Percentiles rank a stretch among this genome's conserved stretches.
Evolutionary conservation across 345 rosid species (phyloP).

Genomic region (Salix purpurea): DNA sequence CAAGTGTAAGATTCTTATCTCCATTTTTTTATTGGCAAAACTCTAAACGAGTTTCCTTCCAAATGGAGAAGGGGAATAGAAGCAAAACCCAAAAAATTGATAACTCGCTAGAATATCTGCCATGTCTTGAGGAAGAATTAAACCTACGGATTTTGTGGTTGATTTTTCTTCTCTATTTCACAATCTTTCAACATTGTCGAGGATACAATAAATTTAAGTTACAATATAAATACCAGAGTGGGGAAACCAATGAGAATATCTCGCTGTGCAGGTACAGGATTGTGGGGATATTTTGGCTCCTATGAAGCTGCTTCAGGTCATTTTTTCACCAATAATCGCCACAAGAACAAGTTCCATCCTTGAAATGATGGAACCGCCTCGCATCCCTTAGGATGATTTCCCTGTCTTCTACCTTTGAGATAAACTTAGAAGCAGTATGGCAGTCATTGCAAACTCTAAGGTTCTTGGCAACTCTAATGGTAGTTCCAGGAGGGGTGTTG

Average conservation of each 20-base stretch:
- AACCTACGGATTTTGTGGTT: background rate
- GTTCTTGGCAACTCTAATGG: constrained; percentile 82
- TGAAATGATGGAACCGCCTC: constrained; percentile 83
- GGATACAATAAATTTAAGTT: background rate
- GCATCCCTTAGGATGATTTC: constrained; percentile 80
- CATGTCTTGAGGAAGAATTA: background rate
- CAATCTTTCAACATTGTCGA: background rate
- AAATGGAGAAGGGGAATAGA: background rate
- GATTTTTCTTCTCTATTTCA: background rate
- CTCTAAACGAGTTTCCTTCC: background rate
- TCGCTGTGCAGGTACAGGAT: background rate
- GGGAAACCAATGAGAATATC: background rate
- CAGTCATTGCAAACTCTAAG: constrained; percentile 88
- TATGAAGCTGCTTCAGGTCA: background rate
- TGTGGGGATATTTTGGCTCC: background rate
- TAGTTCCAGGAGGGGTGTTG: constrained; percentile 60
- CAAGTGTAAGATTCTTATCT: background rate
- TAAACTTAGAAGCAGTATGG: constrained; percentile 63
- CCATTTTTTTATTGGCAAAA: background rate
- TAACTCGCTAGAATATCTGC: background rate
- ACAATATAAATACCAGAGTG: background rate
- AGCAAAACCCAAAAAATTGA: background rate
- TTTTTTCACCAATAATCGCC: constrained; percentile 74
- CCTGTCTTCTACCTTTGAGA: constrained; percentile 61
- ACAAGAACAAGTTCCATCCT: constrained; percentile 73